phyloP scores from a whole-genome alignment of 768 basidiomycete genomes.

The Galerina marginata region DNA sequence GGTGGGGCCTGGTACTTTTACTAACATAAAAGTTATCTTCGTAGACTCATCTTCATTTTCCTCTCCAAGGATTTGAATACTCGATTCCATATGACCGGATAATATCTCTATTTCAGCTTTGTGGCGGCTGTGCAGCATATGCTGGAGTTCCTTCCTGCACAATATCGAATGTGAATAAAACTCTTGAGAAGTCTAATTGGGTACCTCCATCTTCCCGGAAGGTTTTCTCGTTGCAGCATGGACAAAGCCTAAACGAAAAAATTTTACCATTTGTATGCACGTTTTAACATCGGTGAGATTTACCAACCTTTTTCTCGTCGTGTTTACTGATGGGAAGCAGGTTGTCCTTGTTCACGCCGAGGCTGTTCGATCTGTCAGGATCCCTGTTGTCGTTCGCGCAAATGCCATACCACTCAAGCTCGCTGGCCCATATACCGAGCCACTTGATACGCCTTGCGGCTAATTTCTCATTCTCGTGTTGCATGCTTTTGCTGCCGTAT shows the following conservation, averaged over 20 bases:
- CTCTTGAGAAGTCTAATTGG: too few species aligned
- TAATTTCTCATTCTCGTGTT: conserved; percentile 73
- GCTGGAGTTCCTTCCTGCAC: conserved; percentile 75
- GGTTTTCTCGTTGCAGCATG: conserved; percentile 56
- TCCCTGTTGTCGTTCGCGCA: neutral
- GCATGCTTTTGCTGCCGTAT: conserved; percentile 73
- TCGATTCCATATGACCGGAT: neutral
- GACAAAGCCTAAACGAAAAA: conserved; percentile 54
- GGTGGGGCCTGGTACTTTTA: too few species aligned
- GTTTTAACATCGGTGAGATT: neutral
- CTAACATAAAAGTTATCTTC: neutral
- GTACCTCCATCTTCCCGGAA: conserved; percentile 76
- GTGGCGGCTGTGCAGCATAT: conserved; percentile 79
- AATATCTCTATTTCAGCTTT: conserved; percentile 94
- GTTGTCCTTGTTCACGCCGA: conserved; percentile 61
- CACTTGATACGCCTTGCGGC: conserved; percentile 75
- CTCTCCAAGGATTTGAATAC: neutral
- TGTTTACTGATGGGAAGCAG: conserved; percentile 71
- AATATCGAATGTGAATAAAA: neutral
- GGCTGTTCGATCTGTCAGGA: conserved; percentile 39
- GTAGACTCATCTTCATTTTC: neutral
- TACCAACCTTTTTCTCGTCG: conserved; percentile 75
- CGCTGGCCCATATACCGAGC: conserved; percentile 78
- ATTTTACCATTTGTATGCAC: neutral
- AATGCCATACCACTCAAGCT: conserved; percentile 60